Base-by-base conservation (phyloP, 495 filamentous ascomycete genomes). In the Hypoxylon crocopeplum region DNA sequence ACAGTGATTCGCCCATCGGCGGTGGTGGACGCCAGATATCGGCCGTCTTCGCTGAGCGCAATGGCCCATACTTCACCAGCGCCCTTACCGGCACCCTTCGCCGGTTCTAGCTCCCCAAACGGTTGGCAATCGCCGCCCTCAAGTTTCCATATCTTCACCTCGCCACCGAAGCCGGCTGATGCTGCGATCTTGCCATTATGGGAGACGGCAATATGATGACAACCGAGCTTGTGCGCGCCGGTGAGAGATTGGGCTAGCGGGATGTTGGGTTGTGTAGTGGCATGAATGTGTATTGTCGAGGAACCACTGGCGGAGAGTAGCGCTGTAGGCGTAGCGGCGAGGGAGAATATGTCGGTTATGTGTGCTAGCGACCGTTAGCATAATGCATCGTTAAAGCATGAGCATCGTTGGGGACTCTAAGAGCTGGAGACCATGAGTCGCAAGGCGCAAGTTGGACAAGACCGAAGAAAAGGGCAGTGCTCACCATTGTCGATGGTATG, bases 401-500 rank as follows among this genome's bases (percentile, higher is more conserved):
- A 53, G 25, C 10, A 5, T 10, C 5, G 5, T 10, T 29, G 10
- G 10, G 3, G 12, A n/a, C 7, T n/a, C 12, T 34, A n/a, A 34
- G 32, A n/a, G 34, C 29, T 41, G 42, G 52, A 39, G 37, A 46
- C 12, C n/a, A 25, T 10, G 20, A 61, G 39, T 53, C 46, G 22
- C 17, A 37, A 21, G 24, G 13, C 7, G 17, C 20, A 12, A 29
- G 22, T 7, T 49, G 33, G 38, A 42, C 13, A 25, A 42, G 30
- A 36, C 17, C 38, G 20, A 40, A 16, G 19, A 27, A 25, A 21
- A 37, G n/a, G n/a, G n/a, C 6, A 29, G 8, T 40, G 61, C 79
- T 64, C 69, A 91, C 92, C 91, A 80, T 92, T 82, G 70, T 96
- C 90, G 69, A 94, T 82, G 10, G 92, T 92, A 76, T 96, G 91